Percentiles rank a stretch among this genome's conserved stretches.
phyloP scores from a whole-genome alignment of 129 eudicot genomes.

The Mikania micrantha region DNA sequence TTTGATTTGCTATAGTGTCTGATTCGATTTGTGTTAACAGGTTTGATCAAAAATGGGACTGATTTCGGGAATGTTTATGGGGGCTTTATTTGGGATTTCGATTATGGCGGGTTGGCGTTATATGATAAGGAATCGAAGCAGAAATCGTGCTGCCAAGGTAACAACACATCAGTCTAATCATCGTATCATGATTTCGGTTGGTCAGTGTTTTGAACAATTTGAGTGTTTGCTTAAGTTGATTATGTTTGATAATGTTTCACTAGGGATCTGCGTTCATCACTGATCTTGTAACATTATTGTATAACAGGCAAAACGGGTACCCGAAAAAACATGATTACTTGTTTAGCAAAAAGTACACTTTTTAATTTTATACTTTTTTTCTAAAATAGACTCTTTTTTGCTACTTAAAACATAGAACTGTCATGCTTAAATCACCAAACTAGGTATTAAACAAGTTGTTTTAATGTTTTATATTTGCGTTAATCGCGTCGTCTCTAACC shows the following conservation, averaged over 20 bases:
- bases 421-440: too few species aligned
- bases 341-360: too few species aligned
- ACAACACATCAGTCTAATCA: not conserved
- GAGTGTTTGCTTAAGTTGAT: not conserved
- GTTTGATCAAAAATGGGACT: slow-evolving; percentile 61
- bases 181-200: not conserved
- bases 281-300: not conserved
- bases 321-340: too few species aligned
- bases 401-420: too few species aligned
- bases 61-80: slow-evolving; percentile 76
- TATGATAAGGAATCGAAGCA: slow-evolving; percentile 70
- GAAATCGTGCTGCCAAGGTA: slow-evolving; percentile 74
- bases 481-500: too few species aligned
- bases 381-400: too few species aligned
- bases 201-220: not conserved
- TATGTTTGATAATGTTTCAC: not conserved
- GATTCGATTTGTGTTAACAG: slow-evolving; percentile 3
- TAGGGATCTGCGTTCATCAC: slow-evolving; percentile 1
- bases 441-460: too few species aligned
- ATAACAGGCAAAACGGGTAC: too few species aligned
- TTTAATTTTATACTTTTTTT: too few species aligned
- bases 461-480: too few species aligned
- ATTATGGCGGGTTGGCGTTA: slow-evolving; percentile 87
- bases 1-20: not conserved
- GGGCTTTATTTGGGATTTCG: slow-evolving; percentile 68